Evolutionary conservation across 108 stramenopile species (phyloP).

Genomic region (Fistulifera solaris): DNA sequence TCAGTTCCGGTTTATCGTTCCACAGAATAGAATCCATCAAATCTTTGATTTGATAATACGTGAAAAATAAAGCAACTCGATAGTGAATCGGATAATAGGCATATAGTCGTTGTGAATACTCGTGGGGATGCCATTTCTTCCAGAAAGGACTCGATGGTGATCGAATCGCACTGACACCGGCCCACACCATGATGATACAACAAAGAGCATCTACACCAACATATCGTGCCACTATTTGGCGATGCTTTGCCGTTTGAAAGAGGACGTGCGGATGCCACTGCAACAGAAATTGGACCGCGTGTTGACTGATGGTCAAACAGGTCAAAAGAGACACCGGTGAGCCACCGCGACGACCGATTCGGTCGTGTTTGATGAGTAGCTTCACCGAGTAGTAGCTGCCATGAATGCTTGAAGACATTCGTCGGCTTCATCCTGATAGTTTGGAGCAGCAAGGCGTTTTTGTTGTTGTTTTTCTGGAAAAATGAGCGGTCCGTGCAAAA

Average conservation of each 20-base stretch:
- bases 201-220: slow-evolving; percentile 55
- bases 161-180: slow-evolving; percentile 26
- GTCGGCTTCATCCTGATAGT: too few relatives aligned
- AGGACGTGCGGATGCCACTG: slow-evolving; percentile 27
- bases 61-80: slow-evolving; percentile 45
- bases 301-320: too few relatives aligned
- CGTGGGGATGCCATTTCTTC: slow-evolving; percentile 24
- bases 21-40: slow-evolving; percentile 70
- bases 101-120: slow-evolving; percentile 50
- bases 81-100: slow-evolving; percentile 45
- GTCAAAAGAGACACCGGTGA: too few relatives aligned
- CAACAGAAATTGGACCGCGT: too few relatives aligned
- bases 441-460: too few relatives aligned
- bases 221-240: slow-evolving; percentile 66
- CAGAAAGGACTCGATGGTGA: slow-evolving; percentile 4
- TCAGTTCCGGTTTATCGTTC: slow-evolving; percentile 71
- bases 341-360: too few relatives aligned
- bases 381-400: too few relatives aligned
- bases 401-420: too few relatives aligned
- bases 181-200: slow-evolving; percentile 33
- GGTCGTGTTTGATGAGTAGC: too few relatives aligned
- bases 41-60: slow-evolving; percentile 79
- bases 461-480: too few relatives aligned
- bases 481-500: too few relatives aligned
- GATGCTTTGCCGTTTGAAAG: slow-evolving; percentile 40